A percentile compares a stretch with the other conserved stretches of the same genome.
Conservation (phyloP, 805 yeast genomes). For the Barnettozyma californica region DNA sequence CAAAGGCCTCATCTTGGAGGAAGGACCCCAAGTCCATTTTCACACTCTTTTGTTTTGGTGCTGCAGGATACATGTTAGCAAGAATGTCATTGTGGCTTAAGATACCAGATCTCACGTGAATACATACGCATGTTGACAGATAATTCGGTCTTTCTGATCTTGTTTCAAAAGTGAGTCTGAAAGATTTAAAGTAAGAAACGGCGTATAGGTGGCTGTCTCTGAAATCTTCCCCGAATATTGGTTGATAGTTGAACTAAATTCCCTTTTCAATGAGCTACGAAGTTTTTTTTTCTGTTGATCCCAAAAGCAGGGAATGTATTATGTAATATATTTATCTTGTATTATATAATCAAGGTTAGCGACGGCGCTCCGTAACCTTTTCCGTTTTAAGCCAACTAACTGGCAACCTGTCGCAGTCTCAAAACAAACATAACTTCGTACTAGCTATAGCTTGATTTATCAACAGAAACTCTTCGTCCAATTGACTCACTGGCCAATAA, state of each 20-base stretch:
- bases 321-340: not conserved
- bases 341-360: no score
- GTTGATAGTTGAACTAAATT: not conserved
- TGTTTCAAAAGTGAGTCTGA: not conserved
- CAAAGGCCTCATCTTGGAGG: slow-evolving; percentile 69
- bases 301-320: not conserved
- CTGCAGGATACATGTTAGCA: slow-evolving; percentile 30
- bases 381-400: not conserved
- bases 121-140: slow-evolving; percentile 11
- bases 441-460: not conserved
- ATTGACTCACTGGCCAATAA: not conserved
- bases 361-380: not conserved
- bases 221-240: not conserved
- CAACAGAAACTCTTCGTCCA: not conserved
- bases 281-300: not conserved
- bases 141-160: not conserved
- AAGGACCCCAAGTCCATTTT: slow-evolving; percentile 87
- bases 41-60: slow-evolving; percentile 57
- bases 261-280: not conserved
- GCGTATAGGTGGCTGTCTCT: not conserved
- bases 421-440: not conserved
- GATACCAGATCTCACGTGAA: not conserved
- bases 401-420: not conserved
- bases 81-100: not conserved
- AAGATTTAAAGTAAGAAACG: not conserved